Evolutionary conservation across 2,329 filamentous ascomycete genomes (phyloP).

Genomic region (Fusarium fracticaudum): DNA sequence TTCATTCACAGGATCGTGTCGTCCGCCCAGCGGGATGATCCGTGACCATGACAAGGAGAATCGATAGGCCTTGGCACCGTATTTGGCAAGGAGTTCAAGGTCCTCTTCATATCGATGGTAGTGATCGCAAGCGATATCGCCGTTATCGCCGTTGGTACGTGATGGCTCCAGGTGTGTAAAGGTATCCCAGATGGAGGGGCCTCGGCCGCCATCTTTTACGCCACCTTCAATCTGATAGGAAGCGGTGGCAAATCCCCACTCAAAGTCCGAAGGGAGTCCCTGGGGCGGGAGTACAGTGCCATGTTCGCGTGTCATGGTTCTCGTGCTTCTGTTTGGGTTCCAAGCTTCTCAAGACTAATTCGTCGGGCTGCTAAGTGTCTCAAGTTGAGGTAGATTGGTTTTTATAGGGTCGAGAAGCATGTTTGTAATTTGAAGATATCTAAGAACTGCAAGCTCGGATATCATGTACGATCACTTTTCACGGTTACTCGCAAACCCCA

Average conservation of each 20-base stretch:
- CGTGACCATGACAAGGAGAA: slow-evolving; percentile 74
- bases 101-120: slow-evolving; percentile 60
- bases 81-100: slow-evolving; percentile 66
- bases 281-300: neutral
- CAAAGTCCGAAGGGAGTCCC: slow-evolving; percentile 44
- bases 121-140: slow-evolving; percentile 58
- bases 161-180: slow-evolving; percentile 53
- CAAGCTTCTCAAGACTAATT: too few relatives aligned
- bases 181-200: slow-evolving; percentile 55
- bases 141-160: slow-evolving; percentile 53
- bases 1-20: slow-evolving; percentile 70
- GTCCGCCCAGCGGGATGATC: slow-evolving; percentile 71
- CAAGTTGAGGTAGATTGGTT: too few relatives aligned
- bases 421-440: too few relatives aligned
- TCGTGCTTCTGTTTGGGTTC: too few relatives aligned
- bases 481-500: too few relatives aligned
- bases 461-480: too few relatives aligned
- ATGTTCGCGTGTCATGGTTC: too few relatives aligned
- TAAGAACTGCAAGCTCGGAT: too few relatives aligned
- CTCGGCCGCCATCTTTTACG: slow-evolving; percentile 51
- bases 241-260: slow-evolving; percentile 54
- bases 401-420: too few relatives aligned
- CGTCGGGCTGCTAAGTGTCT: too few relatives aligned
- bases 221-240: slow-evolving; percentile 57
- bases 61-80: slow-evolving; percentile 68